These are phyloP conservation scores for Mallotus nudiflorus DNA, from an alignment of 345 rosid species.

Conservation along the genomic window DNA sequence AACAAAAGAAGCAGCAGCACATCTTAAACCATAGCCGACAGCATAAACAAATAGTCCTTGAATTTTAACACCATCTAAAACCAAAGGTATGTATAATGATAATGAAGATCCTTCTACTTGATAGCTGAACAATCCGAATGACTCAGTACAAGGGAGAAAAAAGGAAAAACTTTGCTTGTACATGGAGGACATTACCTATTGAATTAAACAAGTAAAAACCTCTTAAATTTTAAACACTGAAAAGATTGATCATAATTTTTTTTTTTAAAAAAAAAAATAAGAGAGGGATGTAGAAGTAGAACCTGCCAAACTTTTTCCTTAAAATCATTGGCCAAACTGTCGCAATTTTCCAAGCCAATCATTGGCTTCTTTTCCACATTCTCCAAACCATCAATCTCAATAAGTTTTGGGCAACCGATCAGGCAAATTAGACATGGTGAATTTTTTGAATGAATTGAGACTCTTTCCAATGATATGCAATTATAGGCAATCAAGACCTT, in stretches of 20 bases:
- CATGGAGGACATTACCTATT: too few relatives aligned
- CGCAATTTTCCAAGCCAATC: background rate
- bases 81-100: background rate
- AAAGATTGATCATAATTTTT: too few relatives aligned
- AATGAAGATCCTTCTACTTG: background rate
- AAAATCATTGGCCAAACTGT: too few relatives aligned
- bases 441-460: background rate
- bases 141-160: background rate
- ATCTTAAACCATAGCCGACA: too few relatives aligned
- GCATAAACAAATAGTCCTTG: background rate
- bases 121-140: background rate
- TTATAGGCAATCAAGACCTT: rapidly evolving
- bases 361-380: too few relatives aligned
- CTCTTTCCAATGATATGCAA: background rate
- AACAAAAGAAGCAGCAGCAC: background rate
- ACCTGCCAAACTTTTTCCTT: background rate
- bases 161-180: too few relatives aligned
- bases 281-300: background rate
- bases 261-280: too few relatives aligned
- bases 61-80: background rate
- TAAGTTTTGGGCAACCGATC: background rate
- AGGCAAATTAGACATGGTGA: background rate
- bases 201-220: too few relatives aligned
- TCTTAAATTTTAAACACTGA: too few relatives aligned
- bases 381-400: background rate